A percentile compares a stretch with the other conserved stretches of the same genome.
phyloP scores from a whole-genome alignment of 257 asterid genomes.

The Ligustrum vulgare region DNA sequence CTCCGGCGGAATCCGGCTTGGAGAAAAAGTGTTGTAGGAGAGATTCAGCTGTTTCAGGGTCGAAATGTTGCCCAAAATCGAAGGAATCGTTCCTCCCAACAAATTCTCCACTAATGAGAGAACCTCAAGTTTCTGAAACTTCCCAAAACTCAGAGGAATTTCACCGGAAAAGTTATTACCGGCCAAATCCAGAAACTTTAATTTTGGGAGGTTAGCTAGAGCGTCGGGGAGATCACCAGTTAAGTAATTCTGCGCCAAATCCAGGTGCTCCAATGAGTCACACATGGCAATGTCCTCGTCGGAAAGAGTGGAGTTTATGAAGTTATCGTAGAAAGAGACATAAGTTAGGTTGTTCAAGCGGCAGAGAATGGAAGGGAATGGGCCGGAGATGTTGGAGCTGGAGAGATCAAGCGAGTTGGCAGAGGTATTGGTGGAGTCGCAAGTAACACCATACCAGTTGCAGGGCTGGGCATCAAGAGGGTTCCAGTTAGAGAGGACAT shows the following conservation, averaged over 20 bases:
- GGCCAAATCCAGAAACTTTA: conserved; percentile 76
- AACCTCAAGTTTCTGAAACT: conserved; percentile 73
- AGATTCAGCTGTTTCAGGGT: conserved; percentile 82
- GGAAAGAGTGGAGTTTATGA: conserved; percentile 58
- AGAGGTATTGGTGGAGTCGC: conserved; percentile 51
- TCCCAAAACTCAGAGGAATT: conserved; percentile 76
- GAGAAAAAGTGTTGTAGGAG: conserved; percentile 79
- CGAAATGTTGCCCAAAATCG: conserved; percentile 69
- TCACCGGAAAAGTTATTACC: conserved; percentile 92
- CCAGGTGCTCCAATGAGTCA: conserved; percentile 69
- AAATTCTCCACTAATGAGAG: conserved; percentile 78
- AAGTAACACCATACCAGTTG: conserved; percentile 72
- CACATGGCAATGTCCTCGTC: conserved; percentile 52
- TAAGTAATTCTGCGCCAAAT: conserved; percentile 75
- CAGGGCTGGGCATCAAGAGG: conserved; percentile 62
- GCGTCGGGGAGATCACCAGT: conserved; percentile 67
- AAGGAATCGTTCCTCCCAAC: conserved; percentile 74
- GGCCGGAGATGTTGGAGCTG: conserved; percentile 77
- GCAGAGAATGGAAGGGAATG: conserved; percentile 78
- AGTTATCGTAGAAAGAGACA: conserved; percentile 73
- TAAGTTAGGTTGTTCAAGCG: conserved; percentile 48
- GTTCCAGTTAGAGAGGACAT: conserved; percentile 67
- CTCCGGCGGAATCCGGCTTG: conserved; percentile 86
- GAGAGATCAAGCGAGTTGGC: conserved; percentile 77
- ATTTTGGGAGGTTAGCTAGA: conserved; percentile 59